Conservation (phyloP, 2,329 filamentous ascomycete genomes). For the Alternaria panax region DNA sequence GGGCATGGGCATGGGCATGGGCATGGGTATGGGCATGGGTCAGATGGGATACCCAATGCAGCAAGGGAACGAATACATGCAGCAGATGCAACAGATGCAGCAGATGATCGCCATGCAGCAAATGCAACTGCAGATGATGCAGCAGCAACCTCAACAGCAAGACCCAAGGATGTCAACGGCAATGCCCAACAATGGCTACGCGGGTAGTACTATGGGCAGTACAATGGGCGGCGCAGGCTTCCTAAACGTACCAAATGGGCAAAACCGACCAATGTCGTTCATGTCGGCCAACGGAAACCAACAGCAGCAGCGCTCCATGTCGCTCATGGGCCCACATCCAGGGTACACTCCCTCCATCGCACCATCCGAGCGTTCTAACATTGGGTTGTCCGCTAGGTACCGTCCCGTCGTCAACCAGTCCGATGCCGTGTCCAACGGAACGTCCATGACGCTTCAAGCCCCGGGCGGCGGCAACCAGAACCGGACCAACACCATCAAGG, state of each 20-base stretch:
- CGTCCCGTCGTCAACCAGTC: constrained; percentile 74
- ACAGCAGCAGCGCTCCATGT: constrained; percentile 42
- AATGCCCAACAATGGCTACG: constrained; percentile 29
- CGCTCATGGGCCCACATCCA: constrained; percentile 35
- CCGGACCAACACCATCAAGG: constrained; percentile 36
- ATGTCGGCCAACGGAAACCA: constrained; percentile 56
- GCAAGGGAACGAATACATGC: constrained; percentile 76
- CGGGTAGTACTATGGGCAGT: constrained; percentile 31
- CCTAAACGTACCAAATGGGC: constrained; percentile 39
- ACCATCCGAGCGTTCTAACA: constrained; percentile 92
- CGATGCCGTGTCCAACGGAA: constrained; percentile 40
- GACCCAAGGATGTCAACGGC: constrained; percentile 36
- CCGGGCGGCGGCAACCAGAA: constrained; percentile 31
- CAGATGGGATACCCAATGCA: constrained; percentile 66
- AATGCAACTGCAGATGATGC: constrained; percentile 69
- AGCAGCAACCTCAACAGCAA: constrained; percentile 42
- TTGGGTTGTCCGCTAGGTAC: constrained; percentile 89
- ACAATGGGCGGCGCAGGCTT: constrained; percentile 36
- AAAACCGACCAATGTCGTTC: constrained; percentile 59
- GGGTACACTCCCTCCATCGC: constrained; percentile 91
- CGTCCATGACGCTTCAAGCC: constrained; percentile 45
- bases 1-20: constrained; percentile 10
- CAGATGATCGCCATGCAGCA: constrained; percentile 46
- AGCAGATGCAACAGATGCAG: constrained; percentile 80
- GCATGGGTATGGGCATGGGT: constrained; percentile 43